Evolutionary conservation across 495 filamentous ascomycete species (phyloP), one percentile per base, ranked within the genome.

Genomic region (Xylaria flabelliformis): DNA sequence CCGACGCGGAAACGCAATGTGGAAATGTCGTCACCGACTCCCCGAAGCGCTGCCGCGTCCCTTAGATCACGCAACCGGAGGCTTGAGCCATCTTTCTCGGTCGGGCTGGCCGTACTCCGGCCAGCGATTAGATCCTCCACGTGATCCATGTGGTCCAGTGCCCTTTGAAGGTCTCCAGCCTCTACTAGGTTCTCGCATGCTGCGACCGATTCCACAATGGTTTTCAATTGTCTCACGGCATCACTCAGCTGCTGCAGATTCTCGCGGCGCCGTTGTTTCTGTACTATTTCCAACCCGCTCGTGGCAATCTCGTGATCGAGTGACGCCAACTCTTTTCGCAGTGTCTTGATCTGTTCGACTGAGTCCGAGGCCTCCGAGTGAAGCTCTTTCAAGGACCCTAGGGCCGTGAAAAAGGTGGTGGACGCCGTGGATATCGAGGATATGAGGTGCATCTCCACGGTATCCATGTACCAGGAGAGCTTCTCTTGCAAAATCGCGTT

Each of bases 401-500:
- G 83, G 0, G 97, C 96, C 0, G 94, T 95, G 77, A 99, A 99
- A 83, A 99, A 99, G 0, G 95, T 97, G 9, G 93, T 93, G 0
- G 95, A 97, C 1, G 97, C 96, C 0, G 91, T 94, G 2, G 95
- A 97, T 26, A 99, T 98, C 0, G 94, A 97, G 3, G 93, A 94
- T 70, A 99, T 98, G 10, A 99, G 86, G 78, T 99, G 96, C 64
- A 98, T 93, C 77, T 99, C 96, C 24, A 99, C 93, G 0, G 97
- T 99, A 79, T 99, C 96, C 96, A 99, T 98, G 76, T 99, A 99
- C 96, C 96, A 99, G 1, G 95, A 98, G 4, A 99, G 86, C 78
- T 99, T 99, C 77, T 99, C 96, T 78, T 99, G 96, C n/a, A 99
- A 82, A 58, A 99, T 98, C 1, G 96, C 96, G 82, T 99, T 99